Evolutionary conservation across 208 protist genomes (phyloP), one percentile per base, ranked within the genome.

Genomic region (Leishmania lainsoni): DNA sequence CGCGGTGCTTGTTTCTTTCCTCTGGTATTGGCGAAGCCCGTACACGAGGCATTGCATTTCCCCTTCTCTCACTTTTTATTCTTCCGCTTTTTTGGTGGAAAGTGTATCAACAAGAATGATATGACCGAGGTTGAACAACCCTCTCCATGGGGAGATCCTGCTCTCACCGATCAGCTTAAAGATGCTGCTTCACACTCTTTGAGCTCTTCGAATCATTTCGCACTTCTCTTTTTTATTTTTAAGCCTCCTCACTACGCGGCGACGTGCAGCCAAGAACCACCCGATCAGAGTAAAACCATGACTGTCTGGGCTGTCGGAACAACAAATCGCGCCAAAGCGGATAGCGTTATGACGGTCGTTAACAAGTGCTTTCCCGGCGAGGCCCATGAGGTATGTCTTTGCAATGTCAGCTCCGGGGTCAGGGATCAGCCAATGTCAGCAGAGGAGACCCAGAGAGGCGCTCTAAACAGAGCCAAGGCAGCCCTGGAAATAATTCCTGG

Each of bases 301-400:
- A 66, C 74, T 39, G 71, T 93, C 42, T 94, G 90, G 90, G 92
- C 92, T 52, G 89, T 96, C 52, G 93, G 93, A 16, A 93, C 93
- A 49, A 95, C 91, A 2, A 96, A 96, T 71, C 87, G 86, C 32
- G 93, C 93, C n/a, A 96, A 96, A 78, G 65, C 92, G 1, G 86
- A 90, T 16, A 89, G 83, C 76, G 91, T 95, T 2, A 22, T 49
- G 26, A 51, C 79, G 29, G 85, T 82, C 22, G 88, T 92, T 68
- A 77, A 86, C 49, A 90, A 82, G 72, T 93, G 89, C 72, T 97
- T 95, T 80, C 90, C 93, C 49, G 59, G 87, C 42, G 70, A 81
- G 16, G 32, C 73, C 20, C 87, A 93, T 76, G 84, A 89, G 58
- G 86, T 97, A 22, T 75, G 81, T 20, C 66, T 88, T 51, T 78